Percentiles rank a stretch among this genome's conserved stretches.
Evolutionary conservation across 1,139 yeast genomes (phyloP).

Genomic region (Taphrina deformans): DNA sequence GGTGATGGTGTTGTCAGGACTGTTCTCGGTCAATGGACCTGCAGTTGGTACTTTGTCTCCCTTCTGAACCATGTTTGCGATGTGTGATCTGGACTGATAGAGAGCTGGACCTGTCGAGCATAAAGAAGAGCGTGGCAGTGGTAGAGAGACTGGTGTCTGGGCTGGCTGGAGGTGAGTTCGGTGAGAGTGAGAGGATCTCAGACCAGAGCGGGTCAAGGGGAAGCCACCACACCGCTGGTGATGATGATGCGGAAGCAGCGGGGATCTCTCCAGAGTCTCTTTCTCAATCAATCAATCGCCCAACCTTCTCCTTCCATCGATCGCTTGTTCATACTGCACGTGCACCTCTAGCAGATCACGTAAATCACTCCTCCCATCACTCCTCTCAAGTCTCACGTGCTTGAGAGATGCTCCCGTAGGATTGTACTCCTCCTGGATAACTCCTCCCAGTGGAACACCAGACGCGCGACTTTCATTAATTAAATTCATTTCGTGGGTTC

Average conservation of each 20-base stretch:
- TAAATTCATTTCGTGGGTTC: neutral
- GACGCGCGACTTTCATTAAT: neutral
- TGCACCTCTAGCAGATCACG: neutral
- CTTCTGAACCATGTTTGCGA: constrained; percentile 1
- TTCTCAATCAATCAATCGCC: too few species aligned
- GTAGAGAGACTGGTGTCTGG: neutral
- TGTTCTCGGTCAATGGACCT: constrained; percentile 30
- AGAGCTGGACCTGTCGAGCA: too few species aligned
- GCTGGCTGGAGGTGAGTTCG: neutral
- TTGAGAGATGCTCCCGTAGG: too few species aligned
- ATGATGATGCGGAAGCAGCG: too few species aligned
- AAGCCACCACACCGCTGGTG: too few species aligned
- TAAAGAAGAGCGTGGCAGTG: too few species aligned
- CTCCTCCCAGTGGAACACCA: too few species aligned
- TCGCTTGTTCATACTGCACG: neutral
- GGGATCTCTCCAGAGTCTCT: neutral
- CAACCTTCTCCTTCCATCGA: neutral
- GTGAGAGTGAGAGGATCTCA: neutral
- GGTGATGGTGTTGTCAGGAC: constrained; percentile 30
- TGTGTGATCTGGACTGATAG: neutral
- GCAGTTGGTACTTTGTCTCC: constrained; percentile 23
- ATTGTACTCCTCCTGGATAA: too few species aligned
- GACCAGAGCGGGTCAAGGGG: too few species aligned
- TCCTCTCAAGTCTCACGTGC: neutral
- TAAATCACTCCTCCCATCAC: neutral